Conservation (phyloP, 495 filamentous ascomycete species). For the Hypoxylon intermedium region DNA sequence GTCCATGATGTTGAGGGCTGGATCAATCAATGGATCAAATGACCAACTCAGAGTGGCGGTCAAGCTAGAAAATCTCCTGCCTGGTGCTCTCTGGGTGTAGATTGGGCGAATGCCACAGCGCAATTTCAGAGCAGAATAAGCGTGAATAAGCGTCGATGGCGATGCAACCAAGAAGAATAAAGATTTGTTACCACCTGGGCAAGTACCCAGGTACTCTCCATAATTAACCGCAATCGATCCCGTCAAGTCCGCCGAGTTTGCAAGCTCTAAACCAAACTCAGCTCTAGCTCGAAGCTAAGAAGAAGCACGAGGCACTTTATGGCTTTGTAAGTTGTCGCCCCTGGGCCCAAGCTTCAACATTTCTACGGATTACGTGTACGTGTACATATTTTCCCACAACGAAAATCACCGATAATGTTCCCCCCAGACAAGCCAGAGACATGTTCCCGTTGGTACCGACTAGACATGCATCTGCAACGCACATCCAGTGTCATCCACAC, state of each 20-base stretch:
- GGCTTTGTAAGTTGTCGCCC: not conserved
- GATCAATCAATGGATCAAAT: conserved; percentile 12
- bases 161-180: conserved; percentile 17
- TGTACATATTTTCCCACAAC: not conserved
- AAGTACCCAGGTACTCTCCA: too few relatives aligned
- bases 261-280: conserved; percentile 2
- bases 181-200: too few relatives aligned
- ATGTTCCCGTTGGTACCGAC: conserved; percentile 7
- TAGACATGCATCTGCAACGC: conserved; percentile 2
- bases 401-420: conserved; percentile 15
- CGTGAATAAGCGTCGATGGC: conserved; percentile 19
- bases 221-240: conserved; percentile 38
- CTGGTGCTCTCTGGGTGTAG: conserved; percentile 20
- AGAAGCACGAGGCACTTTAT: conserved; percentile 10
- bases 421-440: conserved; percentile 14
- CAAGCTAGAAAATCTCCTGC: conserved; percentile 25
- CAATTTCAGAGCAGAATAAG: conserved; percentile 30
- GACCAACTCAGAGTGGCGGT: conserved; percentile 30
- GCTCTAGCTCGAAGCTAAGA: not conserved
- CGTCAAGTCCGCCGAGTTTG: conserved; percentile 21
- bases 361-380: not conserved
- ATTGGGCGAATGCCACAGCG: conserved; percentile 28
- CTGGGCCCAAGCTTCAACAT: conserved; percentile 8
- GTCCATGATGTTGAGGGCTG: conserved; percentile 7
- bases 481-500: too few relatives aligned